These are phyloP conservation scores for Dalbergia oliveri DNA, from an alignment of 306 rosid species.

Conservation along the genomic window DNA sequence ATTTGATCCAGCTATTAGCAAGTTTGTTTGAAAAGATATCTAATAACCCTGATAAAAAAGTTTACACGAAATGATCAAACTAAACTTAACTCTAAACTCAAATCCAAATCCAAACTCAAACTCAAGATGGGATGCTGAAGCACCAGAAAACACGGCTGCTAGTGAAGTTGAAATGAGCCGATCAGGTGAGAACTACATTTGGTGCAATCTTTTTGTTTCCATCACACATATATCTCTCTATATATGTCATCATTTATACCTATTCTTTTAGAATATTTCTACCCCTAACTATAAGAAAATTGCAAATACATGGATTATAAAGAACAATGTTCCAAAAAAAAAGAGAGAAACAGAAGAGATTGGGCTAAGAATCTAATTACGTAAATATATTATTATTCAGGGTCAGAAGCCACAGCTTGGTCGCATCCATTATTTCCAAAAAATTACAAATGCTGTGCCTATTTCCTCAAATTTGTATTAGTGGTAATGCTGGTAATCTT, in stretches of 20 bases:
- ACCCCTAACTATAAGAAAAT: no score
- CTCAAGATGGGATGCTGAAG: not conserved
- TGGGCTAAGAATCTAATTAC: not conserved
- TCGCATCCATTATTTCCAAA: constrained; percentile 14
- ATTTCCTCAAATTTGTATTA: constrained; percentile 4
- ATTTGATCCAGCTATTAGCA: not conserved
- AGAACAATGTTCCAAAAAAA: no score
- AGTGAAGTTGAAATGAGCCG: not conserved
- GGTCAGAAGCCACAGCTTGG: constrained; percentile 9
- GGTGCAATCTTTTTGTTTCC: not conserved
- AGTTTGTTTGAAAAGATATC: not conserved
- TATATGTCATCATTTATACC: no score
- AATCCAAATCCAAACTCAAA: not conserved
- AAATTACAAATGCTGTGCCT: constrained; percentile 20
- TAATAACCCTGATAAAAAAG: not conserved
- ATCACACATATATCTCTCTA: no score
- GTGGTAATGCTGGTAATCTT: constrained; percentile 19
- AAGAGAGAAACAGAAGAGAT: not conserved
- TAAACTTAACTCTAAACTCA: no score
- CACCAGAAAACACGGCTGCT: not conserved
- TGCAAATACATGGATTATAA: no score
- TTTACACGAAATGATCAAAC: not conserved
- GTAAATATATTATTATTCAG: not conserved
- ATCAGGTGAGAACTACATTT: constrained; percentile 30
- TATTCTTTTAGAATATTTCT: no score